A percentile compares a stretch with the other conserved stretches of the same genome.
phyloP scores from a whole-genome alignment of 1,284 basidiomycete genomes.

The Marasmius sp. region DNA sequence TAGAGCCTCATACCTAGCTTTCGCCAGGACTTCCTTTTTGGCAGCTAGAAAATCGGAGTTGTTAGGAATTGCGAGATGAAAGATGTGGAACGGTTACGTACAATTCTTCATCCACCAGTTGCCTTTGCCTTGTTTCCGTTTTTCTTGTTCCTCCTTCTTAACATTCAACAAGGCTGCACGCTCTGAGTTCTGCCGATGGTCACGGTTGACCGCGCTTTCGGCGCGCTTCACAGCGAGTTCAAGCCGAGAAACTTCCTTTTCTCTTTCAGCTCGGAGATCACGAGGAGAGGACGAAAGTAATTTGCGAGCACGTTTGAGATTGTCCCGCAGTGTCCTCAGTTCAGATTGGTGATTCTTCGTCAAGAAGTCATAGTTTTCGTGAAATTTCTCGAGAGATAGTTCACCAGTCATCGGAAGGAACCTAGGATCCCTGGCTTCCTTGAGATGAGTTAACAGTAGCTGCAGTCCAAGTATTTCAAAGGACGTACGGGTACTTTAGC shows the following conservation, averaged over 20 bases:
- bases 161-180: slow-evolving; percentile 60
- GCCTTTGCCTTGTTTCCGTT: slow-evolving; percentile 74
- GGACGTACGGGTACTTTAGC: slow-evolving; percentile 60
- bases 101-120: slow-evolving; percentile 89
- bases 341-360: slow-evolving; percentile 70
- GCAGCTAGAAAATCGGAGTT: slow-evolving; percentile 52
- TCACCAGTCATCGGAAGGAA: slow-evolving; percentile 81
- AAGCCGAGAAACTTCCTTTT: slow-evolving; percentile 72
- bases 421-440: slow-evolving; percentile 87
- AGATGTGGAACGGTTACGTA: slow-evolving; percentile 34
- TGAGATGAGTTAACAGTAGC: not conserved
- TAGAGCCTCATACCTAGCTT: slow-evolving; percentile 77
- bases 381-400: slow-evolving; percentile 69
- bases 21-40: slow-evolving; percentile 70
- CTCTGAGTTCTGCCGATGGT: slow-evolving; percentile 71
- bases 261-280: slow-evolving; percentile 61
- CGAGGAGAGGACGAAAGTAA: slow-evolving; percentile 65
- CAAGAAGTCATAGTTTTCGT: slow-evolving; percentile 80
- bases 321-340: slow-evolving; percentile 63
- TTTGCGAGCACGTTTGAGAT: slow-evolving; percentile 70
- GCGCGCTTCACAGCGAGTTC: slow-evolving; percentile 77
- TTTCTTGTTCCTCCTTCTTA: slow-evolving; percentile 72
- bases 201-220: slow-evolving; percentile 78
- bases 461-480: not conserved
- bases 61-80: slow-evolving; percentile 8